Conservation (phyloP, 1,139 yeast genomes). For the Yamadazyma buinensis region DNA sequence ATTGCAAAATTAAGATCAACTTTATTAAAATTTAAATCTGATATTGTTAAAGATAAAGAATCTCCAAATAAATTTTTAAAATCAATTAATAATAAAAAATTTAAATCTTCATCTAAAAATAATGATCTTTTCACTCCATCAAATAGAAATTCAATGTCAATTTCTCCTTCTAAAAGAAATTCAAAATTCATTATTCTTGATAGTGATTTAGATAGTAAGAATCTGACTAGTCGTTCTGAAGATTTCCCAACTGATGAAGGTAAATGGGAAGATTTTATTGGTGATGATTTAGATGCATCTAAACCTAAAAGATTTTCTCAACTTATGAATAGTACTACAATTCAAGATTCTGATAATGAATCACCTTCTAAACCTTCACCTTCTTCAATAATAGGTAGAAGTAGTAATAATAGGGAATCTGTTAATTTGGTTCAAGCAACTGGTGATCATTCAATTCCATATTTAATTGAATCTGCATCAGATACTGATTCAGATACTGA, state of each 20-base stretch:
- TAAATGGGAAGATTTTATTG: slow-evolving; percentile 43
- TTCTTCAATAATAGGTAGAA: no score
- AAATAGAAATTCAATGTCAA: slow-evolving; percentile 20
- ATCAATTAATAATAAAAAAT: slow-evolving; percentile 12
- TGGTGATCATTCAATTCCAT: slow-evolving; percentile 21
- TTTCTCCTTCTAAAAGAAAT: slow-evolving; percentile 36
- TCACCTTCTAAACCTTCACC: slow-evolving; percentile 8
- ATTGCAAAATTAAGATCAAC: slow-evolving; percentile 53
- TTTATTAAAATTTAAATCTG: slow-evolving; percentile 38
- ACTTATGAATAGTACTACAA: slow-evolving; percentile 13
- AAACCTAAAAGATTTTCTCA: slow-evolving; percentile 17
- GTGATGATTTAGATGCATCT: slow-evolving; percentile 23
- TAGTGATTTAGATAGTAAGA: slow-evolving; percentile 10
- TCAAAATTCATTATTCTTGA: slow-evolving; percentile 32
- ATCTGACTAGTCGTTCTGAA: not conserved
- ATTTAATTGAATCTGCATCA: slow-evolving; percentile 33
- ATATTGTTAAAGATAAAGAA: slow-evolving; percentile 3
- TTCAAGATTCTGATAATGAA: slow-evolving; percentile 18
- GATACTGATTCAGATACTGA: slow-evolving; percentile 30
- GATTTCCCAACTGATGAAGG: slow-evolving; percentile 22
- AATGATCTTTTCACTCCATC: slow-evolving; percentile 13
- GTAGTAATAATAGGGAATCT: slow-evolving; percentile 7
- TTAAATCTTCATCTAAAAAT: slow-evolving; percentile 17
- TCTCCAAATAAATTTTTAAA: slow-evolving; percentile 13
- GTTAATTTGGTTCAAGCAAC: slow-evolving; percentile 11